Percentiles rank a stretch among this genome's conserved stretches.
Conservation (phyloP, 495 filamentous ascomycete species). For the Annulohypoxylon nitens region DNA sequence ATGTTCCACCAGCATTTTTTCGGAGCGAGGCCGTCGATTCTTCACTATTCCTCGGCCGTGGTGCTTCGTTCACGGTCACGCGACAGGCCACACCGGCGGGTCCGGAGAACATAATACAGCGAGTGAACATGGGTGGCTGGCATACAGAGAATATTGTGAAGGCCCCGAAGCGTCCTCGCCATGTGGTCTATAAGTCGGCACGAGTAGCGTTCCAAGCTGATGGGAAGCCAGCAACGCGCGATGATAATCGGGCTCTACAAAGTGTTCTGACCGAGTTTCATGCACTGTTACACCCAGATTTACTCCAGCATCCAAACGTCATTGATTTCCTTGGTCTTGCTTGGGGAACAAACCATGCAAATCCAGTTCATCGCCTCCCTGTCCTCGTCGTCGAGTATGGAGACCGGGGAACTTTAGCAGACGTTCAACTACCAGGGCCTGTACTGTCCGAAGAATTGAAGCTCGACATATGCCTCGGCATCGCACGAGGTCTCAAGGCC, state of each 20-base stretch:
- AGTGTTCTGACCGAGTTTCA: conserved; percentile 6
- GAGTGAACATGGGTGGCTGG: not conserved
- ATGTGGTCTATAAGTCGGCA: conserved; percentile 5
- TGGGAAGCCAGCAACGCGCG: not conserved
- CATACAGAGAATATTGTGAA: not conserved
- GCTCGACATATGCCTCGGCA: not conserved
- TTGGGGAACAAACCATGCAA: not conserved
- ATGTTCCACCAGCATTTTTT: not conserved
- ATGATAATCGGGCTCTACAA: conserved; percentile 6
- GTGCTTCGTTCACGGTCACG: conserved; percentile 3
- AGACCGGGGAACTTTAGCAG: not conserved
- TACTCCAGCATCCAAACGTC: not conserved
- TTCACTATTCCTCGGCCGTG: not conserved
- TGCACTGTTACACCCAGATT: not conserved
- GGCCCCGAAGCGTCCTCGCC: not conserved
- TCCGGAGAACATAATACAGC: not conserved
- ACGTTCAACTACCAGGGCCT: not conserved
- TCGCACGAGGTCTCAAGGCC: not conserved
- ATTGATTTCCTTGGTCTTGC: not conserved
- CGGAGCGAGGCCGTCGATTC: conserved; percentile 2
- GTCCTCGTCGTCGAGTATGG: conserved; percentile 3
- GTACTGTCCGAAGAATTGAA: not conserved
- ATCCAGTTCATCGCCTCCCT: not conserved
- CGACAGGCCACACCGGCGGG: not conserved
- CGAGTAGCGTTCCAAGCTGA: not conserved